Evolutionary conservation across 768 basidiomycete genomes (phyloP), one percentile per base, ranked within the genome.

Genomic region (Amanita phalloides): DNA sequence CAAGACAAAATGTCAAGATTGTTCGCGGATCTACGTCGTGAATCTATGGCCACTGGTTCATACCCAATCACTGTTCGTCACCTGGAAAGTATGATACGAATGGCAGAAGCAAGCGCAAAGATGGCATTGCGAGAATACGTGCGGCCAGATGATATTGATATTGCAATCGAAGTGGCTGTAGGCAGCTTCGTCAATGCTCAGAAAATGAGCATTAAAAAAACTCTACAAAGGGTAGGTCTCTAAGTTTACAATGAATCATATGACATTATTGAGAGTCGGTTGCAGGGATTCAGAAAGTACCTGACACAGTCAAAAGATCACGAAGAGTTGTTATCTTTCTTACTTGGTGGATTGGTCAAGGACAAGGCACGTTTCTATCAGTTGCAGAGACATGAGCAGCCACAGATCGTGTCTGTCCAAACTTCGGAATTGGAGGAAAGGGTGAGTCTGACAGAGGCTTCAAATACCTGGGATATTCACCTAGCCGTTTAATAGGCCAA

Each of bases 151-250:
- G 96, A 99, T 64, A 92, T 99, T 59, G 93, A 99, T 65, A 71
- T 98, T 48, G 95, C 96, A 1, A 98, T 99, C 56, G 91, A 91
- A 60, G 94, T 97, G 44, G 89, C 91, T 3, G 82, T 99, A 26
- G 85, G 85, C 48, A 93, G 90, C 69, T 99, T 99, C 66, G 90
- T 99, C 53, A 94, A 69, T 58, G 88, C 96, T 25, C 96, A 99
- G 66, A 99, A 99, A 75, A 85, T 93, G 78, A 91, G 89, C 53
- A 95, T 98, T 72, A 97, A 97, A 77, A 96, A 92, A 72, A 94
- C 93, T 2, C 72, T 99, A 42, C 92, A 99, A 67, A 76, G 96
- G 61, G 95, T 95, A 59, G 58, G 83, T 75, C 11, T 6, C 23
- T 21, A 48, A 37, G 20, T 45, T 41, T 46, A 36, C 14, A 30